These are phyloP conservation scores for Blastomyces parvus DNA, from an alignment of 2,329 filamentous ascomycete genomes.

Conservation along the genomic window DNA sequence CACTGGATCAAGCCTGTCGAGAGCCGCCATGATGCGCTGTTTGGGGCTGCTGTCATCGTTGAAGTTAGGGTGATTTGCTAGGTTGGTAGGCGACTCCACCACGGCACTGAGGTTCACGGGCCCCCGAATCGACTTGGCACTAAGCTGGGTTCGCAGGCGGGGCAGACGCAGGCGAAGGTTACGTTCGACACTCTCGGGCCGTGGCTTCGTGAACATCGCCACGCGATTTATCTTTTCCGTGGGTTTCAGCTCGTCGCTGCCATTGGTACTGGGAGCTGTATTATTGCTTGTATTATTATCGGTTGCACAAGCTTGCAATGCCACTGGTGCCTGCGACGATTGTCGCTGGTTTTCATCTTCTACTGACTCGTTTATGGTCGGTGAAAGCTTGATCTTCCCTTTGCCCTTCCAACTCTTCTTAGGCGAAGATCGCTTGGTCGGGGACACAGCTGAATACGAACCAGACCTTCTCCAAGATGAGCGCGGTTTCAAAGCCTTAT, in stretches of 20 bases:
- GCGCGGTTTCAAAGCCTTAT: neutral
- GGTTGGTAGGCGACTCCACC: constrained; percentile 13
- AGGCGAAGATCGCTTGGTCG: neutral
- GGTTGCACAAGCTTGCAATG: neutral
- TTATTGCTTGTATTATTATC: neutral
- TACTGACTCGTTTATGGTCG: neutral
- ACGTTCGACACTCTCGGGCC: constrained; percentile 2
- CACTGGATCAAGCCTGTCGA: neutral
- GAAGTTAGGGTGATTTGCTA: neutral
- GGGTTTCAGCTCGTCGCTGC: neutral
- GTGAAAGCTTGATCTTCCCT: neutral
- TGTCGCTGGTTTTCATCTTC: neutral
- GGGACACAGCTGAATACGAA: neutral
- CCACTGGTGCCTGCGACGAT: too few species aligned
- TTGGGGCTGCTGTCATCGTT: neutral
- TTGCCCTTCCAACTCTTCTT: constrained; percentile 2
- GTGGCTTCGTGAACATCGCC: neutral
- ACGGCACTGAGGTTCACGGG: constrained; percentile 12
- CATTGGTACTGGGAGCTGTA: neutral
- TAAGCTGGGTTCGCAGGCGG: constrained; percentile 12
- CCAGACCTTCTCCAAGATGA: neutral
- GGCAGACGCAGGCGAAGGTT: constrained; percentile 13
- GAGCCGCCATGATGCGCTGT: constrained; percentile 5
- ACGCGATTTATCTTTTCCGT: neutral
- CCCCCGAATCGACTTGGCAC: constrained; percentile 1